Evolutionary conservation across 345 rosid genomes (phyloP).

Genomic region (Capsella bursapastoris): DNA sequence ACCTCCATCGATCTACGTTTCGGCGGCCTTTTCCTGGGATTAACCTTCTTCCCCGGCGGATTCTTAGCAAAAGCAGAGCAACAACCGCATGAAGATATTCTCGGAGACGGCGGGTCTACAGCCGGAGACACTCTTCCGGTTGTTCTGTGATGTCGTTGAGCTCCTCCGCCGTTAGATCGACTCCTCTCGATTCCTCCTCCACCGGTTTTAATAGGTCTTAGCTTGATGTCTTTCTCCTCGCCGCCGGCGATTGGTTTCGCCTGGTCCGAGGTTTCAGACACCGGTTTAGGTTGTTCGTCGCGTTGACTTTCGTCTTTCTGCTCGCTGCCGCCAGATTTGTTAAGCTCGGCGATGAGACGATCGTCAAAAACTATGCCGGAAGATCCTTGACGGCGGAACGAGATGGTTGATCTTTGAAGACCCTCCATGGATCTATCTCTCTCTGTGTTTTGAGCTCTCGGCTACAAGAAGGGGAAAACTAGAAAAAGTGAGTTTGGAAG

Average conservation of each 20-base stretch:
- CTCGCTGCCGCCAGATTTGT: slow-evolving; percentile 35
- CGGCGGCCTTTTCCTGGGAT: slow-evolving; percentile 53
- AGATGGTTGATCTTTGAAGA: slow-evolving; percentile 84
- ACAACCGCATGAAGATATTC: slow-evolving; percentile 80
- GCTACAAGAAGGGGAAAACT: not conserved
- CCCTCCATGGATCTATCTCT: slow-evolving; percentile 63
- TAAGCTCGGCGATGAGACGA: slow-evolving; percentile 64
- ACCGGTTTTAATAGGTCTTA: slow-evolving; percentile 47
- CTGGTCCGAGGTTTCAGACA: slow-evolving; percentile 43
- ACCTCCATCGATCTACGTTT: slow-evolving; percentile 62
- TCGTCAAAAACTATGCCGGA: slow-evolving; percentile 95
- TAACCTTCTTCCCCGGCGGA: slow-evolving; percentile 47
- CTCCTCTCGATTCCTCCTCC: slow-evolving; percentile 59
- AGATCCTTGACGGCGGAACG: slow-evolving; percentile 93
- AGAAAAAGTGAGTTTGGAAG: slow-evolving; percentile 17
- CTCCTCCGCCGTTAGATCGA: slow-evolving; percentile 79
- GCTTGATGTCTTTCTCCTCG: slow-evolving; percentile 47
- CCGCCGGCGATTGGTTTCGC: slow-evolving; percentile 18
- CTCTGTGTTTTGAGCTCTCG: slow-evolving; percentile 11
- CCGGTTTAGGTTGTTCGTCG: slow-evolving; percentile 37
- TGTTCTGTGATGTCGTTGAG: slow-evolving; percentile 59
- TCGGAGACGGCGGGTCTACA: slow-evolving; percentile 92
- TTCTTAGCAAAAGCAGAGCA: slow-evolving; percentile 74
- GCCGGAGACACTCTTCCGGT: slow-evolving; percentile 85
- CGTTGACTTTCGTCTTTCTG: slow-evolving; percentile 42